Percentiles rank a stretch among this genome's conserved stretches.
Conservation (phyloP, 2,329 filamentous ascomycete species). For the Nectriaceae sp. region DNA sequence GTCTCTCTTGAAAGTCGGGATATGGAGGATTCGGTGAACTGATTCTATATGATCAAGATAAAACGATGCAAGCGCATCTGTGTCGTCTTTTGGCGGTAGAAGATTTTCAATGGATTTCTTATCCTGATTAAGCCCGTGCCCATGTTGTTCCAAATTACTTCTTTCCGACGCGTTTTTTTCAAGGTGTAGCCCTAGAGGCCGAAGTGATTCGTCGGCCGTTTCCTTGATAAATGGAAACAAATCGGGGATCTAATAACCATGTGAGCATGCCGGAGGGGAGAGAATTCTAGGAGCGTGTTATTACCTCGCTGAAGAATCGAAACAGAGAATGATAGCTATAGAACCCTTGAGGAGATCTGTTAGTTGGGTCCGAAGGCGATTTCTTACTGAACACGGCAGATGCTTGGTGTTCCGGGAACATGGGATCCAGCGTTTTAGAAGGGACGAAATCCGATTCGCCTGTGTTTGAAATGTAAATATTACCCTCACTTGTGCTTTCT, state of each 20-base stretch:
- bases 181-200: neutral
- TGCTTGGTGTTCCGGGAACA: neutral
- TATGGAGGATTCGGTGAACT: conserved; percentile 51
- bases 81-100: conserved; percentile 48
- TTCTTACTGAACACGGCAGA: neutral
- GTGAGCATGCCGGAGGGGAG: too few relatives aligned
- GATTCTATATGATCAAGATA: conserved; percentile 52
- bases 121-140: neutral
- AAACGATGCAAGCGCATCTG: conserved; percentile 48
- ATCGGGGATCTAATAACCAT: neutral
- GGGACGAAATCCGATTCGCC: neutral
- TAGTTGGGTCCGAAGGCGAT: neutral
- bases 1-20: conserved; percentile 49
- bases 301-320: neutral
- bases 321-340: neutral
- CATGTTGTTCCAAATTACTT: neutral
- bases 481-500: neutral
- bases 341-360: neutral
- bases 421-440: neutral
- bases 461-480: neutral
- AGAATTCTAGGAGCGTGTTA: neutral
- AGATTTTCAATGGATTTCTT: neutral
- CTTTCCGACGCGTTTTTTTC: neutral
- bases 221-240: neutral
- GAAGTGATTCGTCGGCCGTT: neutral